Evolutionary conservation across 2,329 filamentous ascomycete species (phyloP).

Genomic region (Ophiostoma ips): DNA sequence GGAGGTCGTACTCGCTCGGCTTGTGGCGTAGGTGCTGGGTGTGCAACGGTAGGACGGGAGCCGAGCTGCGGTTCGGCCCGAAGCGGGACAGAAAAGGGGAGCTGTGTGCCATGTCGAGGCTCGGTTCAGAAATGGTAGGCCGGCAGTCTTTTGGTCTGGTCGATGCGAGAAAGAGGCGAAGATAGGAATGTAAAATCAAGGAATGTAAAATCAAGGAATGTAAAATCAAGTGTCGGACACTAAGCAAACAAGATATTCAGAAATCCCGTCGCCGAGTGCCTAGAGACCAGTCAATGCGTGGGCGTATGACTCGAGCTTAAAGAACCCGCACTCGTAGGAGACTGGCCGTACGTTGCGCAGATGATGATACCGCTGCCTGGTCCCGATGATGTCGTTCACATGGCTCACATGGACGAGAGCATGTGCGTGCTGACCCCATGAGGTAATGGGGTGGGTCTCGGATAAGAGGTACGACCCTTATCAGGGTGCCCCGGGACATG

Average conservation of each 20-base stretch:
- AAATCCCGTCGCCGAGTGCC: too few species aligned
- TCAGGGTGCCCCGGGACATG: background rate
- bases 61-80: slow-evolving; percentile 15
- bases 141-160: too few species aligned
- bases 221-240: too few species aligned
- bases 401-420: background rate
- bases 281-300: too few species aligned
- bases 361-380: background rate
- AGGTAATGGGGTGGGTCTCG: slow-evolving; percentile 2
- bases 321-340: background rate
- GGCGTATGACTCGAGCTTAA: too few species aligned
- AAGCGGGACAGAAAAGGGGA: slow-evolving; percentile 21
- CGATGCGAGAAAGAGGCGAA: too few species aligned
- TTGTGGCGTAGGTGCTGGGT: slow-evolving; percentile 16
- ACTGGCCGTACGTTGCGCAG: slow-evolving; percentile 1
- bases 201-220: too few species aligned
- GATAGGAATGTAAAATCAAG: too few species aligned
- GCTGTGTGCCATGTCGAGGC: background rate
- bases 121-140: background rate
- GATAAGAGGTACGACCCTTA: background rate
- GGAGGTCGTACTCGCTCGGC: slow-evolving; percentile 22
- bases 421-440: slow-evolving; percentile 5
- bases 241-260: too few species aligned
- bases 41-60: slow-evolving; percentile 19
- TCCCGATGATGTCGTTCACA: slow-evolving; percentile 2